Conservation (phyloP, 2,329 filamentous ascomycete genomes). For the Clonostachys sp. region DNA sequence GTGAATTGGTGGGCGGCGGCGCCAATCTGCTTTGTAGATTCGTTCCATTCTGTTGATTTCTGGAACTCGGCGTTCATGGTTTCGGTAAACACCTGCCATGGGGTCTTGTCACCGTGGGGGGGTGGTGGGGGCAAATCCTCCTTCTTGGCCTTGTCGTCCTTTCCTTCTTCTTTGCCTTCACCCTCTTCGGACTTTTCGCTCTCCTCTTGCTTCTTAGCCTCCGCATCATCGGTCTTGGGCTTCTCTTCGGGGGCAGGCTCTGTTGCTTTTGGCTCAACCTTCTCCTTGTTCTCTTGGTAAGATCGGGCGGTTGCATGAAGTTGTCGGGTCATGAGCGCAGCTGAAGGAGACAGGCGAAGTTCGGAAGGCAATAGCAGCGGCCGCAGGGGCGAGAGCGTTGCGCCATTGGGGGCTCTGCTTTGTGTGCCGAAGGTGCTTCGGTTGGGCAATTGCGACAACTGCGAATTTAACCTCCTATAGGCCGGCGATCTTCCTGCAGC, state of each 20-base stretch:
- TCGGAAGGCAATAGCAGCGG: slow-evolving; percentile 36
- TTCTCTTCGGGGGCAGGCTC: slow-evolving; percentile 30
- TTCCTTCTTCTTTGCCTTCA: slow-evolving; percentile 39
- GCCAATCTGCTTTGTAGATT: slow-evolving; percentile 91
- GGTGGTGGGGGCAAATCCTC: slow-evolving; percentile 78
- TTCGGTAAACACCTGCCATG: slow-evolving; percentile 98
- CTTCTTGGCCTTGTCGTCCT: slow-evolving; percentile 55
- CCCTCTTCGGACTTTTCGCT: slow-evolving; percentile 28
- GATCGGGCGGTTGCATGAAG: slow-evolving; percentile 22
- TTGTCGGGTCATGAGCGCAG: slow-evolving; percentile 17
- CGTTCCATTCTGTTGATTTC: slow-evolving; percentile 98
- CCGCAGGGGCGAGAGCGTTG: slow-evolving; percentile 31
- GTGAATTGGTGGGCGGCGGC: slow-evolving; percentile 86
- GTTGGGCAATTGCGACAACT: slow-evolving; percentile 19
- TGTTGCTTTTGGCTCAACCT: slow-evolving; percentile 25
- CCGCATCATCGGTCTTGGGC: slow-evolving; percentile 30
- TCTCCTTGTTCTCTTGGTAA: slow-evolving; percentile 28
- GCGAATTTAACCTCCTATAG: slow-evolving; percentile 39
- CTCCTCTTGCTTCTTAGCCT: slow-evolving; percentile 16
- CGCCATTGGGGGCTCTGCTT: slow-evolving; percentile 15
- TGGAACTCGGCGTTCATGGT: slow-evolving; percentile 94
- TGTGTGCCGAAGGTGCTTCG: slow-evolving; percentile 16
- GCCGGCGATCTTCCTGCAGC: slow-evolving; percentile 40
- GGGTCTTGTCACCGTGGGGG: slow-evolving; percentile 97
- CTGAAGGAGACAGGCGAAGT: slow-evolving; percentile 23